These are phyloP conservation scores for Trifolium repens DNA, from an alignment of 306 rosid genomes.

Conservation along the genomic window DNA sequence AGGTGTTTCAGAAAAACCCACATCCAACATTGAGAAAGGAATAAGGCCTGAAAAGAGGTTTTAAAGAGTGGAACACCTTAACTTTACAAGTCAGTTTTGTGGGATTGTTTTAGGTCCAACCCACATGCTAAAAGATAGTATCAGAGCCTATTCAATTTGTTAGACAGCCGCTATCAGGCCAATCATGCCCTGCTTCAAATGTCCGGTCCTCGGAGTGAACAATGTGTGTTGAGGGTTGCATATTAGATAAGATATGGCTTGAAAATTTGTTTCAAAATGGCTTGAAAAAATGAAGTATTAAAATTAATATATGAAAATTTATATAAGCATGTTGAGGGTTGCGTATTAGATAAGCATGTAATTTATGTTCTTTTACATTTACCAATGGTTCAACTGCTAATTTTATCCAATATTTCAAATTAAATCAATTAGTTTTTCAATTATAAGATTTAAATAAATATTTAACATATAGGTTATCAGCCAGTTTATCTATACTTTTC, in stretches of 20 bases:
- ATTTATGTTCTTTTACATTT: not conserved
- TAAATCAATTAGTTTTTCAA: not conserved
- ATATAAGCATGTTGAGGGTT: no score
- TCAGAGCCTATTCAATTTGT: not conserved
- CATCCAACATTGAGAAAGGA: no score
- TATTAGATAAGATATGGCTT: not conserved
- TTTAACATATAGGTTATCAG: not conserved
- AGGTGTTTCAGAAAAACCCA: no score
- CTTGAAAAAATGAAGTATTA: not conserved
- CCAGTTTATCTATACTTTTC: not conserved
- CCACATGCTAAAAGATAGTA: not conserved
- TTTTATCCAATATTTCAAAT: slow-evolving; percentile 11
- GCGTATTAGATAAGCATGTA: not conserved
- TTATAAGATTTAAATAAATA: not conserved
- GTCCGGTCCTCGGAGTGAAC: not conserved
- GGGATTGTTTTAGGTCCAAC: no score
- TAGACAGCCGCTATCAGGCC: not conserved
- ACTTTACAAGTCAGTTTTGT: no score
- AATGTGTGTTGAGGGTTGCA: not conserved
- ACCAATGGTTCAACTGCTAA: not conserved
- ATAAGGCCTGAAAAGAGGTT: no score
- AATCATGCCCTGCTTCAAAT: not conserved
- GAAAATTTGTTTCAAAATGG: not conserved
- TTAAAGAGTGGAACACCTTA: no score
- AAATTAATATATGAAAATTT: not conserved